phyloP scores from a whole-genome alignment of 148 eudicot genomes.

The Rheum nobile region DNA sequence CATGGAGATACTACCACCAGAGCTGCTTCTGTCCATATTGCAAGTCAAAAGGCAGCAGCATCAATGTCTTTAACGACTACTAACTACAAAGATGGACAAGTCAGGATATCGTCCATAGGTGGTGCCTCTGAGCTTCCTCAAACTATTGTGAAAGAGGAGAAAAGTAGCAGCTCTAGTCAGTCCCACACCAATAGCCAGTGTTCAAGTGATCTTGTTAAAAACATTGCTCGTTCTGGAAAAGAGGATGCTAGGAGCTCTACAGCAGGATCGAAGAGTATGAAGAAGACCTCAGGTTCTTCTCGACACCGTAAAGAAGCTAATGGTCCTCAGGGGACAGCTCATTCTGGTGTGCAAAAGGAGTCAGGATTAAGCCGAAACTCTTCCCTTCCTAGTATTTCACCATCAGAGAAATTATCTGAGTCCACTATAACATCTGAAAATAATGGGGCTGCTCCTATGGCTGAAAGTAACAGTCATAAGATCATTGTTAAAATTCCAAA shows the following conservation, averaged over 20 bases:
- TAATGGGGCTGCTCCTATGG: slow-evolving; percentile 25
- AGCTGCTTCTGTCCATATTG: slow-evolving; percentile 31
- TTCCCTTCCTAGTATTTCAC: slow-evolving; percentile 20
- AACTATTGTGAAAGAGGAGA: slow-evolving; percentile 39
- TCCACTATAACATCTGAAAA: slow-evolving; percentile 20
- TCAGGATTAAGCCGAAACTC: slow-evolving; percentile 15
- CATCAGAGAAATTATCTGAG: slow-evolving; percentile 27
- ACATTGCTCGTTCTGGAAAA: slow-evolving; percentile 25
- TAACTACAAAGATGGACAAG: slow-evolving; percentile 29
- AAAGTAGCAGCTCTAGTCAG: slow-evolving; percentile 70
- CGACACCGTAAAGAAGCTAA: slow-evolving; percentile 29
- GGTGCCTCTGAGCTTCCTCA: slow-evolving; percentile 34
- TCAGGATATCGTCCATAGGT: slow-evolving; percentile 9
- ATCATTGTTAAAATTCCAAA: slow-evolving; percentile 72
- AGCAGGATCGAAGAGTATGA: slow-evolving; percentile 36
- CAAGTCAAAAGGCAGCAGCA: slow-evolving; percentile 24
- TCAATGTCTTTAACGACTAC: slow-evolving; percentile 27
- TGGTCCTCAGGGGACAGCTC: neutral
- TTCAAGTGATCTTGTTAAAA: slow-evolving; percentile 52
- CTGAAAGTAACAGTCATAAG: slow-evolving; percentile 43
- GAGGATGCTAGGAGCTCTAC: slow-evolving; percentile 53
- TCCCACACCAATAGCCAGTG: slow-evolving; percentile 60
- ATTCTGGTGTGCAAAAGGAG: slow-evolving; percentile 16
- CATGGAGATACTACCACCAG: slow-evolving; percentile 38
- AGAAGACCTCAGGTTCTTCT: slow-evolving; percentile 39